Evolutionary conservation across 1,139 yeast species (phyloP).

Genomic region (Saccharomyces hybrid): DNA sequence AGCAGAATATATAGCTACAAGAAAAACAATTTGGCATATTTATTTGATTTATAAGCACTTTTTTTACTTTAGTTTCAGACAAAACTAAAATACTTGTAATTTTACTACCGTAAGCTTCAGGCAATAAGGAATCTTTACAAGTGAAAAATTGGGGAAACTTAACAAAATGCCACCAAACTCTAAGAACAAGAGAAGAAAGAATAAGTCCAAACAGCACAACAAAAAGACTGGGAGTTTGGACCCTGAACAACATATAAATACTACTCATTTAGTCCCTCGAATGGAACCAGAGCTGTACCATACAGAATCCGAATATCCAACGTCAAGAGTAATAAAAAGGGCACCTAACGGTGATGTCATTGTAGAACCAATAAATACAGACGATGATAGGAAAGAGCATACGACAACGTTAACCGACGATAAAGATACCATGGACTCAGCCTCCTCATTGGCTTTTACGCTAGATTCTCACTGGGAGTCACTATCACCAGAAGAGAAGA

Average conservation of each 20-base stretch:
- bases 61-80: neutral
- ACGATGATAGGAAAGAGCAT: slow-evolving; percentile 4
- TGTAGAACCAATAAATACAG: slow-evolving; percentile 36
- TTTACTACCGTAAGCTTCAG: neutral
- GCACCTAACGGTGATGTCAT: slow-evolving; percentile 69
- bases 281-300: slow-evolving; percentile 43
- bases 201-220: slow-evolving; percentile 16
- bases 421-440: slow-evolving; percentile 36
- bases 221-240: slow-evolving; percentile 7
- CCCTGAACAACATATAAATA: neutral
- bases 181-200: slow-evolving; percentile 26
- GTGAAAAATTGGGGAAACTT: neutral
- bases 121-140: neutral
- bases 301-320: slow-evolving; percentile 62
- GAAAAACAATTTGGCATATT: neutral
- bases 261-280: slow-evolving; percentile 3
- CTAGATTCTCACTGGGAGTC: slow-evolving; percentile 54
- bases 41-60: neutral
- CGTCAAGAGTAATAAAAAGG: slow-evolving; percentile 63
- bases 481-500: slow-evolving; percentile 51
- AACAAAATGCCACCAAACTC: slow-evolving; percentile 20
- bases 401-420: slow-evolving; percentile 49
- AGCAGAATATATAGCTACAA: neutral
- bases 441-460: slow-evolving; percentile 16
- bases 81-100: too few species aligned